These are phyloP conservation scores for Rhizopogon vinicolor DNA, from an alignment of 768 basidiomycete species.

Conservation along the genomic window DNA sequence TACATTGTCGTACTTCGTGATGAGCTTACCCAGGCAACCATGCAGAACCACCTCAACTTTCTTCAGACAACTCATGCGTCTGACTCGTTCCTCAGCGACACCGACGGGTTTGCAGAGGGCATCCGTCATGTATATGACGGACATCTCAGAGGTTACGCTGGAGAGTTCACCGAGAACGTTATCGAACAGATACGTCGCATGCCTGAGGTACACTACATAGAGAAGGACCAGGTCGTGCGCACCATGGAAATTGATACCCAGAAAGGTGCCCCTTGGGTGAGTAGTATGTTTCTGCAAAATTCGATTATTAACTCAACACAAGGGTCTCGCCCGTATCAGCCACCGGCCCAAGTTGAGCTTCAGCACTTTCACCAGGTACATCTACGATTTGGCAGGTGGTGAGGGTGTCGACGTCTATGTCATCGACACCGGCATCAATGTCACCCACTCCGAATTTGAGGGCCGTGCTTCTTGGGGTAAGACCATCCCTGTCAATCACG, in stretches of 20 bases:
- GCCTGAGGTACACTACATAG: constrained; percentile 91
- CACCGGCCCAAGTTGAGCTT: constrained; percentile 77
- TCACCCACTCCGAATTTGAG: constrained; percentile 80
- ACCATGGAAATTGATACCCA: constrained; percentile 48
- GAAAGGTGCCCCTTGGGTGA: constrained; percentile 79
- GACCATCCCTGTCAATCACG: constrained; percentile 81
- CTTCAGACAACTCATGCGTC: constrained; percentile 55
- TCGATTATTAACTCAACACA: constrained; percentile 7
- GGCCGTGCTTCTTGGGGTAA: constrained; percentile 91
- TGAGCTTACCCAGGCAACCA: constrained; percentile 48
- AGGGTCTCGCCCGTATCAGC: constrained; percentile 96
- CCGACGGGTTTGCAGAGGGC: constrained; percentile 40
- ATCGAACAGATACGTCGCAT: constrained; percentile 72
- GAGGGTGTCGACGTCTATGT: constrained; percentile 92
- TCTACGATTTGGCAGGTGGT: constrained; percentile 68
- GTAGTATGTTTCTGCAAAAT: constrained; percentile 16
- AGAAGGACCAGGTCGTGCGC: constrained; percentile 88
- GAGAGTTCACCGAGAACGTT: constrained; percentile 64
- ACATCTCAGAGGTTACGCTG: constrained; percentile 76
- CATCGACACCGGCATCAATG: constrained; percentile 87
- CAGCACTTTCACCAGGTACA: constrained; percentile 80
- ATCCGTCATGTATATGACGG: constrained; percentile 75
- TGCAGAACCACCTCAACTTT: constrained; percentile 78
- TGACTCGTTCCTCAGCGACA: constrained; percentile 40
- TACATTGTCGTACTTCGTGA: constrained; percentile 91